These are phyloP conservation scores for Ilex asprella DNA, from an alignment of 257 asterid genomes.

Conservation along the genomic window DNA sequence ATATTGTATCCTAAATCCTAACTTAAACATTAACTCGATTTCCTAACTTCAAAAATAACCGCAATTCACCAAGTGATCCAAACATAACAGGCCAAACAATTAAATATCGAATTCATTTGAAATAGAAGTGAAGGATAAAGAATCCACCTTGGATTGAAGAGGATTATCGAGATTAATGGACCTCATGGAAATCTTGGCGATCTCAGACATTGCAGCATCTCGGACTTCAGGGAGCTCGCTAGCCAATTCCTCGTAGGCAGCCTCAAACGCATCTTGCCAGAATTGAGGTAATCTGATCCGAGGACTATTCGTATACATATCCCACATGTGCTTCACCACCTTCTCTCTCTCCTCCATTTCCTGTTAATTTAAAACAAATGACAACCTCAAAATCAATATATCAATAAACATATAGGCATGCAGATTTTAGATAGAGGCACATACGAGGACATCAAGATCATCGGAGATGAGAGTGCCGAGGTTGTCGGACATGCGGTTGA, in stretches of 20 bases:
- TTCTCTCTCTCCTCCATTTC: constrained; percentile 96
- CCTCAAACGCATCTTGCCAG: constrained; percentile 91
- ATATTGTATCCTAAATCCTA: no score
- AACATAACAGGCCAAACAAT: no score
- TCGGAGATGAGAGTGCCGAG: constrained; percentile 24
- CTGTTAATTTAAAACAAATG: constrained; percentile 21
- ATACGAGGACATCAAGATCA: constrained; percentile 65
- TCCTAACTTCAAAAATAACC: no score
- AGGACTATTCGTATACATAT: constrained; percentile 64
- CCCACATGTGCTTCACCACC: constrained; percentile 92
- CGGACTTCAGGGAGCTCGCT: constrained; percentile 57
- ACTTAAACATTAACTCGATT: no score
- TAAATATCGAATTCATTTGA: no score
- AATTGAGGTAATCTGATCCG: constrained; percentile 60
- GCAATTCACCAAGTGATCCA: no score
- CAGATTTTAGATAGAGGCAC: neutral
- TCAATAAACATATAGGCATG: no score
- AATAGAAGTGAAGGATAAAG: neutral
- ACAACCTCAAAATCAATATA: no score
- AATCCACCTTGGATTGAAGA: constrained; percentile 18
- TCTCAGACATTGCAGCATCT: constrained; percentile 74
- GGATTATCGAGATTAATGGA: constrained; percentile 42
- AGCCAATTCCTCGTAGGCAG: constrained; percentile 80
- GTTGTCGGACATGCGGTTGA: constrained; percentile 34
- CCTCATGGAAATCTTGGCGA: constrained; percentile 74